Conservation (phyloP, 225 moss, liverwort and hornwort genomes). For the Ulota crispa region DNA sequence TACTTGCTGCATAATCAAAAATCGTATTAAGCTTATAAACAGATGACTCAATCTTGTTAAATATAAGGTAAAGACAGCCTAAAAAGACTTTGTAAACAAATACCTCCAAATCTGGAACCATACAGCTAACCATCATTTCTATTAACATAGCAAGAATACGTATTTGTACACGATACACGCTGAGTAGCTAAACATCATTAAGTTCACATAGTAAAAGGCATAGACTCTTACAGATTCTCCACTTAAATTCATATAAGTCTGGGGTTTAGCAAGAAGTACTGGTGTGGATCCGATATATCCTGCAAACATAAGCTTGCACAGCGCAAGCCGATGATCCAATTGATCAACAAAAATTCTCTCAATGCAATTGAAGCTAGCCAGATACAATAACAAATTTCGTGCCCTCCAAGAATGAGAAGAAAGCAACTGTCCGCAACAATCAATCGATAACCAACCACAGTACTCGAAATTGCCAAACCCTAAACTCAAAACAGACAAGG, state of each 20-base stretch:
- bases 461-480: neutral
- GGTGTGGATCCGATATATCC: slow-evolving; percentile 86
- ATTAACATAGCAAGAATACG: neutral
- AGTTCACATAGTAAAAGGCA: slow-evolving; percentile 2
- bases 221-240: slow-evolving; percentile 81
- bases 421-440: neutral
- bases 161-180: neutral
- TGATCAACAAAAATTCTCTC: slow-evolving; percentile 11
- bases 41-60: neutral
- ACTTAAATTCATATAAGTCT: slow-evolving; percentile 98
- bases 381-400: neutral
- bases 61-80: neutral
- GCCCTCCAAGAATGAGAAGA: neutral
- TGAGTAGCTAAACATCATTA: neutral
- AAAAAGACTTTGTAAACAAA: neutral
- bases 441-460: neutral
- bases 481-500: neutral
- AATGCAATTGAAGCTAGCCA: neutral
- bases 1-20: neutral
- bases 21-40: neutral
- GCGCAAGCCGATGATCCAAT: slow-evolving; percentile 36
- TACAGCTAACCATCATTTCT: slow-evolving; percentile 3
- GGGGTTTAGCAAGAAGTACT: slow-evolving; percentile 96
- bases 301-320: slow-evolving; percentile 75
- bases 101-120: slow-evolving; percentile 17